These are phyloP conservation scores for Sporothrix humicola DNA, from an alignment of 2,329 filamentous ascomycete genomes.

Conservation along the genomic window DNA sequence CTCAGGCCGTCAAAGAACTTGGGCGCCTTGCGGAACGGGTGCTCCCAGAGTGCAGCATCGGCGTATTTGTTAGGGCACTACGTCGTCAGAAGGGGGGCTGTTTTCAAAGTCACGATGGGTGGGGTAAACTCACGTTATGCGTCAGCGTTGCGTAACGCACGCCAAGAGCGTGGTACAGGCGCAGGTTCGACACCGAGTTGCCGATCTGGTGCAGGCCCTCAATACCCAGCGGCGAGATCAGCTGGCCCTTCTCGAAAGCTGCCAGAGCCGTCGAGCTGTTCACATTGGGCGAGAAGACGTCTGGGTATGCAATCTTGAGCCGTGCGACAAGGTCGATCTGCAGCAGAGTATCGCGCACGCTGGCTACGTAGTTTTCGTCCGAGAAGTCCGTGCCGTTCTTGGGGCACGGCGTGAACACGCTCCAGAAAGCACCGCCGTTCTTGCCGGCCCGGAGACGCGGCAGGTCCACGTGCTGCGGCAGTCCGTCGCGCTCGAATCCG, in stretches of 20 bases:
- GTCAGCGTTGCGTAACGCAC: constrained; percentile 88
- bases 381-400: constrained; percentile 74
- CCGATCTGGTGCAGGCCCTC: constrained; percentile 95
- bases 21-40: constrained; percentile 56
- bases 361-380: constrained; percentile 70
- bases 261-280: constrained; percentile 66
- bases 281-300: constrained; percentile 68
- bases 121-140: constrained; percentile 63
- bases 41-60: constrained; percentile 75
- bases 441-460: constrained; percentile 72
- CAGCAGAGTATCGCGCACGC: constrained; percentile 62
- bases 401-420: constrained; percentile 80
- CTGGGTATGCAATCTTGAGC: constrained; percentile 67
- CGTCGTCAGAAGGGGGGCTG: too few relatives aligned
- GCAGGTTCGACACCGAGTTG: constrained; percentile 77
- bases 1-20: constrained; percentile 76
- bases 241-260: constrained; percentile 63
- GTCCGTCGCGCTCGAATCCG: constrained; percentile 72
- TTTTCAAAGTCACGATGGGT: too few relatives aligned
- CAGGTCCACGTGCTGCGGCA: constrained; percentile 77
- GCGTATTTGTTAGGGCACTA: constrained; percentile 84
- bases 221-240: constrained; percentile 80
- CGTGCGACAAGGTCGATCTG: constrained; percentile 77
- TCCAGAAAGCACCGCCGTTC: constrained; percentile 92
- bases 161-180: constrained; percentile 76